Percentiles rank a stretch among this genome's conserved stretches.
These are phyloP conservation scores for Fusarium sp. DNA, from an alignment of 2,329 filamentous ascomycete species.

Conservation along the genomic window DNA sequence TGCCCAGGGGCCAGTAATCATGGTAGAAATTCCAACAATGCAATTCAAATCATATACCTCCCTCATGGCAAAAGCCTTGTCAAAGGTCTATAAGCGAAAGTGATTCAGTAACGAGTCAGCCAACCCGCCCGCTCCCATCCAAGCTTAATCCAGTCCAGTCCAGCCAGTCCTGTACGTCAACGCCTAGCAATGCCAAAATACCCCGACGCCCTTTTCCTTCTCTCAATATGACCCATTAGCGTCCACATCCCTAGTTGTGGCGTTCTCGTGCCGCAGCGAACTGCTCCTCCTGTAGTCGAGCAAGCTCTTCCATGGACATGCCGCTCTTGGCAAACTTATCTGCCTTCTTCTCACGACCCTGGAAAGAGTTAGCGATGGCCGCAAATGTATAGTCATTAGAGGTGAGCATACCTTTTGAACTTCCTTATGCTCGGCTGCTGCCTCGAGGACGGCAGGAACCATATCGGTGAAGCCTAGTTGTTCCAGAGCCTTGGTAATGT, in stretches of 20 bases:
- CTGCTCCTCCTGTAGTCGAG: conserved; percentile 89
- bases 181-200: conserved; percentile 52
- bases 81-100: conserved; percentile 43
- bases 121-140: conserved; percentile 26
- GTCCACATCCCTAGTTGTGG: conserved; percentile 45
- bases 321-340: conserved; percentile 97
- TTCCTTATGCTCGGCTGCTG: conserved; percentile 92
- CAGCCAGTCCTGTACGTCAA: conserved; percentile 45
- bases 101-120: conserved; percentile 33
- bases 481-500: conserved; percentile 94
- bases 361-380: conserved; percentile 54
- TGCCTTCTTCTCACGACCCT: conserved; percentile 96
- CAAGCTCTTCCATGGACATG: conserved; percentile 88
- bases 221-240: background rate
- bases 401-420: conserved; percentile 79
- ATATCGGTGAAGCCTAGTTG: conserved; percentile 95
- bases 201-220: conserved; percentile 38
- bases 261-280: conserved; percentile 77
- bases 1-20: background rate
- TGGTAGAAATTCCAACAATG: conserved; percentile 2
- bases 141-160: conserved; percentile 31
- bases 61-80: background rate
- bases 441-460: conserved; percentile 85
- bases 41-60: conserved; percentile 1
- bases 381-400: conserved; percentile 35